Evolutionary conservation across 192 early-diverging fungal genomes (phyloP), one percentile per base, ranked within the genome.

Genomic region (Lobosporangium transversale): DNA sequence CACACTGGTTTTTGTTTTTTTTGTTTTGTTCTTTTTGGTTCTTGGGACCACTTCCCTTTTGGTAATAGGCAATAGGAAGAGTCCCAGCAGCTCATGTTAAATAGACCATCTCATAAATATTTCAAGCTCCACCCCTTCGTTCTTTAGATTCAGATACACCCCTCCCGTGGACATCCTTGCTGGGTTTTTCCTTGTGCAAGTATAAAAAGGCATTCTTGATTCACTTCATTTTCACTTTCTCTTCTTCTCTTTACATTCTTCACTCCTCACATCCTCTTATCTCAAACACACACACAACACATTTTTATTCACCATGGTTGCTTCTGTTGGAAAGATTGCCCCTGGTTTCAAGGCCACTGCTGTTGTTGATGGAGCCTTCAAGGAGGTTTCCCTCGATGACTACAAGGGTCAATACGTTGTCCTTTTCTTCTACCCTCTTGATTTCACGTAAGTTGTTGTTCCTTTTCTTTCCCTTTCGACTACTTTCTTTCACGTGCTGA

Each of bases 391-490:
- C 23, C 79, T 94, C 32, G 80, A 80, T 24, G 84, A 89, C 79
- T 89, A 85, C 85, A 88, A 88, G 85, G 88, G 89, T 75, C 85
- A 88, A 75, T 90, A 85, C 79, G 80, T 94, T 21, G 88, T 93
- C 23, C 85, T 95, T 37, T 92, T 94, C 81, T 93, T 94, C 80
- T 97, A 96, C 86, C 96, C 96, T 53, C 87, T 95, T 59, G 95
- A 96, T 82, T 97, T 92, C 80, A 92, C 91, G 60, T 71, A 71
- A 51, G 60, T 9, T 10, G 44, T 49, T 26, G 11, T 12, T 20
- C 36, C n/a, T 11, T 32, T 20, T 33, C 31, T 51, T 30, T 35
- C 27, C 14, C 37, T 40, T 40, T 40, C 37, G 37, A n/a, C n/a
- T n/a, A n/a, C n/a, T n/a, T n/a, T n/a, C n/a, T n/a, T n/a, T n/a